Conservation (phyloP, 2,329 filamentous ascomycete genomes). For the Phialophora macrospora region DNA sequence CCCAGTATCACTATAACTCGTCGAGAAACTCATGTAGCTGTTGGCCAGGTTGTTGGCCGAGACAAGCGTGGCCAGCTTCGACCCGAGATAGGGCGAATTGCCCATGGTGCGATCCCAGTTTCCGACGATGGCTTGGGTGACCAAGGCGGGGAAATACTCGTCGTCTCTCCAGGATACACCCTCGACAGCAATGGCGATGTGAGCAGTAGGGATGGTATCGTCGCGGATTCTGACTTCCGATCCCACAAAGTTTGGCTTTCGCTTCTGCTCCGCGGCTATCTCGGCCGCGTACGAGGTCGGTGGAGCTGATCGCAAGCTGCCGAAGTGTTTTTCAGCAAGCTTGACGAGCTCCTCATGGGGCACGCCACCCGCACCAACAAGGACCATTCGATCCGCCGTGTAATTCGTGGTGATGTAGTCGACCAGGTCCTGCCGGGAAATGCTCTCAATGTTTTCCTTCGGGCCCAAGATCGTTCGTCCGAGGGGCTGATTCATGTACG, state of each 20-base stretch:
- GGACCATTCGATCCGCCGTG: conserved; percentile 98
- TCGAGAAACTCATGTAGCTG: conserved; percentile 99
- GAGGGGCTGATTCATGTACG: conserved; percentile 93
- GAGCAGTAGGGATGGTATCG: conserved; percentile 92
- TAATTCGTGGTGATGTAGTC: conserved; percentile 99
- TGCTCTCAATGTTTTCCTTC: conserved; percentile 97
- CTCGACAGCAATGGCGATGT: conserved; percentile 98
- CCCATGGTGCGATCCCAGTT: conserved; percentile 99
- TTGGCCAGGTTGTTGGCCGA: conserved; percentile 95
- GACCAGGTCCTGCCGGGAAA: conserved; percentile 84
- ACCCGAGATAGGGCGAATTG: conserved; percentile 94
- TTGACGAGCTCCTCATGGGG: conserved; percentile 93
- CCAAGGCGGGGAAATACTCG: conserved; percentile 97
- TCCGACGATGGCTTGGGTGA: conserved; percentile 97
- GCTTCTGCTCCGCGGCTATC: conserved; percentile 75
- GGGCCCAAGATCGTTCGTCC: conserved; percentile 97
- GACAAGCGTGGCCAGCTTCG: conserved; percentile 94
- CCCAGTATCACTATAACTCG: conserved; percentile 99
- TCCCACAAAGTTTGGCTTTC: conserved; percentile 91
- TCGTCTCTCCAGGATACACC: conserved; percentile 99
- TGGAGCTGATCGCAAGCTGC: conserved; percentile 73
- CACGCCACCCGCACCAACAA: conserved; percentile 91
- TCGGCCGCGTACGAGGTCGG: conserved; percentile 74
- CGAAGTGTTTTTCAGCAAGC: conserved; percentile 95
- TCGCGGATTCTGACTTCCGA: conserved; percentile 95